Conservation (phyloP, 2,329 filamentous ascomycete genomes). For the Colletotrichum zoysiae region DNA sequence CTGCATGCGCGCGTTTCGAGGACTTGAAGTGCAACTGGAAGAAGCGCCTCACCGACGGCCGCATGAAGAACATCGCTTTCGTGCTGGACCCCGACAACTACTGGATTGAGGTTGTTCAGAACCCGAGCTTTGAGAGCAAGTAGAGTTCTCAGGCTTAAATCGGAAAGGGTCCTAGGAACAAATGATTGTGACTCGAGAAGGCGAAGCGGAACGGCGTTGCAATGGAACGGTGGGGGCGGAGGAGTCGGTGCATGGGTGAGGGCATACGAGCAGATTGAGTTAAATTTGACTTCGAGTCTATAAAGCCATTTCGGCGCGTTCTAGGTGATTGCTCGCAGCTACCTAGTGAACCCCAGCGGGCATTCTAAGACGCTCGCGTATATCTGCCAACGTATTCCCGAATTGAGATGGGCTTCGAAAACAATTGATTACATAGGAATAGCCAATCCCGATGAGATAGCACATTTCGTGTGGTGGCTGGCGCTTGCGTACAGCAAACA, state of each 20-base stretch:
- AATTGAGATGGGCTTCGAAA: no score
- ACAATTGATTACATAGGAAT: background rate
- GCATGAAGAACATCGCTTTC: constrained; percentile 95
- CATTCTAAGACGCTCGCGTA: no score
- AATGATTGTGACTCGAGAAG: background rate
- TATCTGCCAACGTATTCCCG: background rate
- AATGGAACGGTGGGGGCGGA: constrained; percentile 4
- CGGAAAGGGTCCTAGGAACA: background rate
- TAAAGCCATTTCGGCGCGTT: background rate
- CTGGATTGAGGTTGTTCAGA: constrained; percentile 86
- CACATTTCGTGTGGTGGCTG: background rate
- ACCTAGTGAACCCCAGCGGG: background rate
- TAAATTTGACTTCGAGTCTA: constrained; percentile 15
- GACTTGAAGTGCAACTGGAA: constrained; percentile 87
- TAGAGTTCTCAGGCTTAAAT: constrained; percentile 60
- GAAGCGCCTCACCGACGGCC: constrained; percentile 92
- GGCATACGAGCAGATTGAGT: constrained; percentile 10
- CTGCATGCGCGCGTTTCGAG: constrained; percentile 89
- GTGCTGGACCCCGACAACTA: constrained; percentile 89
- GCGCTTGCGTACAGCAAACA: background rate
- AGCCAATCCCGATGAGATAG: background rate
- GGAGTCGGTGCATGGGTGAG: constrained; percentile 5
- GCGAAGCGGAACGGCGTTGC: constrained; percentile 11
- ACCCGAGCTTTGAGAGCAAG: constrained; percentile 73
- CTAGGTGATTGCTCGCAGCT: background rate